Evolutionary conservation across 257 asterid species (phyloP).

Genomic region (Osmanthus fragrans): DNA sequence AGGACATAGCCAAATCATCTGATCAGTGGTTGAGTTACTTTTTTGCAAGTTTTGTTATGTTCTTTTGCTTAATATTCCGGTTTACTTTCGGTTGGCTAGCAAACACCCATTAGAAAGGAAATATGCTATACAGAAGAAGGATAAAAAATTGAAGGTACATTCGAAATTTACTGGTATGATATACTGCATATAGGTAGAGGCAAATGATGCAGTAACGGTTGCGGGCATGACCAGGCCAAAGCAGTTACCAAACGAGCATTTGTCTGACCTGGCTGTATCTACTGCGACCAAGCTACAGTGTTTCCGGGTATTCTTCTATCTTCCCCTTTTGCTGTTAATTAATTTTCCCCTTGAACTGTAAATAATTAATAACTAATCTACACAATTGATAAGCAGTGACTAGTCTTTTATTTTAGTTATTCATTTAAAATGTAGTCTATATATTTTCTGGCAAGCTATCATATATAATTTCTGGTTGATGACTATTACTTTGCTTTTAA

Average conservation of each 20-base stretch:
- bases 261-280: slow-evolving; percentile 93
- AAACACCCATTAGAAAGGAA: background rate
- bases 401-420: background rate
- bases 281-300: slow-evolving; percentile 92
- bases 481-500: slow-evolving; percentile 10
- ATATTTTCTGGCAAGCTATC: slow-evolving; percentile 17
- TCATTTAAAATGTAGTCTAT: background rate
- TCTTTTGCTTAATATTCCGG: background rate
- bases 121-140: slow-evolving; percentile 10
- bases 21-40: background rate
- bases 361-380: slow-evolving; percentile 6
- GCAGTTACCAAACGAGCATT: slow-evolving; percentile 79
- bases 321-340: slow-evolving; percentile 3
- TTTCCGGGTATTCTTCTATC: slow-evolving; percentile 63
- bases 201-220: slow-evolving; percentile 92
- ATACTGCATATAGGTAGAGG: slow-evolving; percentile 69
- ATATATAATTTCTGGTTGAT: slow-evolving; percentile 3
- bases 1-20: background rate
- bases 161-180: slow-evolving; percentile 11
- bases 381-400: background rate
- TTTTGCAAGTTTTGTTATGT: background rate
- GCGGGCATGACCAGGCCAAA: slow-evolving; percentile 96
- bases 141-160: background rate
- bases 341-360: slow-evolving; percentile 10
- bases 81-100: slow-evolving; percentile 13